A percentile compares a stretch with the other conserved stretches of the same genome.
Evolutionary conservation across 2,329 filamentous ascomycete genomes (phyloP).

Genomic region (Pseudopithomyces chartarum): DNA sequence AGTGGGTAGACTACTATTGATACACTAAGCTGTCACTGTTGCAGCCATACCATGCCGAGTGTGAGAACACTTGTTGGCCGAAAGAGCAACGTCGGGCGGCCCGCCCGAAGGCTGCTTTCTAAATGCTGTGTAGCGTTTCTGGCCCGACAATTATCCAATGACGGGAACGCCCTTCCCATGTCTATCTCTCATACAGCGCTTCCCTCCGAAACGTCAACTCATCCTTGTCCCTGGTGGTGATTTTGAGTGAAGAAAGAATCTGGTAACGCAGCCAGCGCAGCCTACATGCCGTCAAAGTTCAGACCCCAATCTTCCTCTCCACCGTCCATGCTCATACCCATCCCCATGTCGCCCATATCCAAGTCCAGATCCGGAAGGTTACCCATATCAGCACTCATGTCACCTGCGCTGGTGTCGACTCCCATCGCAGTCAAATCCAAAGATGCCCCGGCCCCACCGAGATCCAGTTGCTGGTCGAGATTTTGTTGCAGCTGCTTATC

Average conservation of each 20-base stretch:
- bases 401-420: slow-evolving; percentile 22
- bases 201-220: background rate
- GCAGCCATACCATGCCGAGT: too few species aligned
- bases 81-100: too few species aligned
- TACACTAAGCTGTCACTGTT: background rate
- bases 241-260: too few species aligned
- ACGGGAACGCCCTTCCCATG: background rate
- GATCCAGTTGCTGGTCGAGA: slow-evolving; percentile 33
- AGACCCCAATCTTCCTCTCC: slow-evolving; percentile 47
- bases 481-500: slow-evolving; percentile 40
- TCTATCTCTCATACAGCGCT: background rate
- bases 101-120: too few species aligned
- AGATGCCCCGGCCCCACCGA: slow-evolving; percentile 27
- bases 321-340: slow-evolving; percentile 37
- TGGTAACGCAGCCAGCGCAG: background rate
- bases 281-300: slow-evolving; percentile 45
- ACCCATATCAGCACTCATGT: slow-evolving; percentile 30
- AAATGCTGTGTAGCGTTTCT: background rate
- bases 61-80: background rate
- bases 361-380: slow-evolving; percentile 37
- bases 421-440: slow-evolving; percentile 40
- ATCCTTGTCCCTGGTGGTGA: too few species aligned
- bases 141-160: background rate
- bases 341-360: slow-evolving; percentile 33
- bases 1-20: too few species aligned